phyloP scores from a whole-genome alignment of 176 grass and related monocot genomes.

The Musa acuminata region DNA sequence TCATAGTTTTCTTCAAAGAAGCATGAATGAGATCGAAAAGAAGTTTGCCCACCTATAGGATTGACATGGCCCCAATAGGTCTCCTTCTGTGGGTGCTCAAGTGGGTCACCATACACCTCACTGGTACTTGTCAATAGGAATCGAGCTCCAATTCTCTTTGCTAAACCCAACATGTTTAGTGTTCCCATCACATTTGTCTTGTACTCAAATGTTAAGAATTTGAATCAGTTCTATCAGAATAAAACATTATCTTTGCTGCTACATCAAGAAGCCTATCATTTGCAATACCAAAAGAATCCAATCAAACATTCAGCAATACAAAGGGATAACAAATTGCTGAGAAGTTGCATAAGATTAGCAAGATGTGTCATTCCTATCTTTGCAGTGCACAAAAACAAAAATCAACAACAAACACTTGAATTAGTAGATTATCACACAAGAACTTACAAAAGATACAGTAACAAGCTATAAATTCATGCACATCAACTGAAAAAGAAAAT shows the following conservation, averaged over 20 bases:
- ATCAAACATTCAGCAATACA: neutral
- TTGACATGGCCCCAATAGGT: conserved; percentile 99
- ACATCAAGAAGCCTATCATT: neutral
- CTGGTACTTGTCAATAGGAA: conserved; percentile 92
- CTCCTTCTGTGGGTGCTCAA: conserved; percentile 96
- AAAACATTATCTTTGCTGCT: neutral
- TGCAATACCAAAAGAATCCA: neutral
- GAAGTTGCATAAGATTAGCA: neutral
- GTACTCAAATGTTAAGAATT: conserved; percentile 49
- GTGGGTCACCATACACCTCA: conserved; percentile 91
- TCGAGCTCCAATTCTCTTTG: conserved; percentile 81
- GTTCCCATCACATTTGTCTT: conserved; percentile 99
- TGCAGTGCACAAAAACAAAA: neutral
- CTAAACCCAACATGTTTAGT: conserved; percentile 92
- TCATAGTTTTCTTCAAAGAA: neutral
- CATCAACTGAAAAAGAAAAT: no score
- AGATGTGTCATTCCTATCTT: neutral
- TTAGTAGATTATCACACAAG: neutral
- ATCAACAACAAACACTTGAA: neutral
- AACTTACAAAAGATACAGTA: neutral
- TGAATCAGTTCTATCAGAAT: neutral
- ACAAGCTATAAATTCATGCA: no score
- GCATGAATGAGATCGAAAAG: conserved; percentile 3
- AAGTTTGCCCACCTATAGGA: conserved; percentile 61
- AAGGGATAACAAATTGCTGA: neutral